Base-by-base conservation (phyloP, 169 alveolate genomes). In the Babesia bovis region DNA sequence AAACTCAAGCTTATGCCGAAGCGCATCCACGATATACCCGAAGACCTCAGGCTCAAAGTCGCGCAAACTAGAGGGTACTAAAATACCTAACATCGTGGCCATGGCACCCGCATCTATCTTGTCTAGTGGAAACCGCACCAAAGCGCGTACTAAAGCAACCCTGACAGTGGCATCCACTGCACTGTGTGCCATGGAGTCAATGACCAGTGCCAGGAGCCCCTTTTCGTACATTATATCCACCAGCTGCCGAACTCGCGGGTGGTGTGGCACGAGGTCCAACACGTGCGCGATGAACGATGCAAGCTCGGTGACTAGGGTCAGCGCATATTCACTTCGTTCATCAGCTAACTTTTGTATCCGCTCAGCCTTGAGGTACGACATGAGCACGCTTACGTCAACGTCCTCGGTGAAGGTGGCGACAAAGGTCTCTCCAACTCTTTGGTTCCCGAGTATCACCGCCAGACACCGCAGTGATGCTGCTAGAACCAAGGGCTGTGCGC, bases 401-500 rank as follows among this genome's bases (percentile, higher is more conserved):
- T 75, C 85, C 52, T 75, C 85, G 23, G 55, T 66, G 30, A 75
- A 63, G 3, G 72, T 35, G 10, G 40, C 30, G 3, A 44, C 33
- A 32, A 61, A 75, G 17, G 71, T 66, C 4, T 51, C 57, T 23
- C 66, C 67, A 6, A 30, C 66, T 36, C 17, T 21, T 10, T 51
- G 68, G 66, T 66, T 63, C 40, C 15, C 57, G 40, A 66, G 36
- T 19, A 75, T 50, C 28, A 35, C 40, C 0, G 26, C 32, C 26
- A 36, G 35, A 47, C 82, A 58, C 12, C 61, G 32, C n/a, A 68
- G 69, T 19, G 86, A 38, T 12, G 86, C 55, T 1, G 82, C 52
- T 30, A 78, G 59, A 36, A 78, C 69, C 32, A 55, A 38, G 1
- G 77, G 73, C 52, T 78, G 61, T 1, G 86, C 82, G 35, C 32